Base-by-base conservation (phyloP, 768 basidiomycete species). In the Ramaria sp. region DNA sequence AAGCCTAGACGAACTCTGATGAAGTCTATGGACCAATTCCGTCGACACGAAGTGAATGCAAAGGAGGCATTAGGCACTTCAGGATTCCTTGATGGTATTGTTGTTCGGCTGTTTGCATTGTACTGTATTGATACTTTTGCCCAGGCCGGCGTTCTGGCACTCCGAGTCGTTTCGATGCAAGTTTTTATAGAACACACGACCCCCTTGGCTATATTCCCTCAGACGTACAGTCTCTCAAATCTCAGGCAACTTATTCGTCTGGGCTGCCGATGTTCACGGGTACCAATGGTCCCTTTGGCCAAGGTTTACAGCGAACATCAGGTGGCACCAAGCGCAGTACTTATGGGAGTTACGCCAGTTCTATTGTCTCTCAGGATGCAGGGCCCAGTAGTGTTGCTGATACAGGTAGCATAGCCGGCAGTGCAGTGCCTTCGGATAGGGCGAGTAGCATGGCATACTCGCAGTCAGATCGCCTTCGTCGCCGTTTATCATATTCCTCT, bases 121-220 rank as follows among this genome's bases (percentile, higher is more conserved):
- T 58, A 55, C 57, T 43, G 52, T 24, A n/a, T 53, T 42, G 48
- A 44, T 56, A 5, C 5, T 28, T 32, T 58, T 63, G 27, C 58
- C 48, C 39, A 71, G 76, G 73, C 57, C 78, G 82, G 52, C 80
- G 86, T 56, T 89, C 89, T 30, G 93, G 92, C 28, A 89, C 92
- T 4, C 89, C 92, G 3, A 92, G 89, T 63, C 88, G 93, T 55
- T 98, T 97, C 69, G 95, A 98, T 67, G 78, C 93, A 42, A 83
- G 85, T 65, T 98, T 96, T 75, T 98, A 93, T 69, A 83, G 93
- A 56, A 90, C 90, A 0, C 93, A 97, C 68, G 94, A 97, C 64
- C 82, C 93, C 0, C 76, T 94, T 52, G 85, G 88, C 5, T 94
- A 94, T 67, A 95, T 97, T 59, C 92, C 93, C 1, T 90, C 91